Evolutionary conservation across 495 filamentous ascomycete genomes (phyloP).

Genomic region (Neohortaea acidophila): DNA sequence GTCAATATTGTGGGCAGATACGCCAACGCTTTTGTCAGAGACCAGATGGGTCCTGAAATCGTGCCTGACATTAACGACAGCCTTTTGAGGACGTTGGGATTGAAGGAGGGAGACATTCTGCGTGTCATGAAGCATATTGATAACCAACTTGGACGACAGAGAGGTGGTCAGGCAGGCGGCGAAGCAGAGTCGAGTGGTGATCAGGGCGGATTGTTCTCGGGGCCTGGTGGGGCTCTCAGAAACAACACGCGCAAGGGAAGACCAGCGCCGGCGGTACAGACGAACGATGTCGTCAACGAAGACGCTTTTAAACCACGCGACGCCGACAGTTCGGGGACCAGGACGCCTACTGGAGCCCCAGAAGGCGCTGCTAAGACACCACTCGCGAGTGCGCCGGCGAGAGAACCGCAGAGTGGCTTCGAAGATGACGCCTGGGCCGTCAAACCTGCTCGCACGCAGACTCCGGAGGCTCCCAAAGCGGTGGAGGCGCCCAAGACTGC

Average conservation of each 20-base stretch:
- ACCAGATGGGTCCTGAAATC: conserved; percentile 90
- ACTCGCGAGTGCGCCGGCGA: conserved; percentile 32
- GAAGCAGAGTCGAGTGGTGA: conserved; percentile 35
- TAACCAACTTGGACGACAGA: conserved; percentile 57
- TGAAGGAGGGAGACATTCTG: conserved; percentile 92
- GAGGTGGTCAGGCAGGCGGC: conserved; percentile 47
- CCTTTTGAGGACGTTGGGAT: conserved; percentile 66
- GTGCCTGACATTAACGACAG: conserved; percentile 72
- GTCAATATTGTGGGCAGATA: conserved; percentile 89
- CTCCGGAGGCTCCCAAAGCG: conserved; percentile 1
- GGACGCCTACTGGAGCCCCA: conserved; percentile 42
- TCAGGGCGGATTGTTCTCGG: conserved; percentile 72
- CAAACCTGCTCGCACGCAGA: conserved; percentile 64
- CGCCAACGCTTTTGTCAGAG: conserved; percentile 66
- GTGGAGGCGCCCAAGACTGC: background rate
- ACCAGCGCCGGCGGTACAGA: conserved; percentile 68
- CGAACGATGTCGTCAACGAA: conserved; percentile 70
- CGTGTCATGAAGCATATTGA: conserved; percentile 86
- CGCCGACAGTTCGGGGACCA: background rate
- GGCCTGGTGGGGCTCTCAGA: conserved; percentile 68
- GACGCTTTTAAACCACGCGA: conserved; percentile 54
- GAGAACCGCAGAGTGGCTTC: conserved; percentile 41
- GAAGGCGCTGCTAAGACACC: conserved; percentile 37
- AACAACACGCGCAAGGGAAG: conserved; percentile 95
- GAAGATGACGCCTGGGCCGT: conserved; percentile 97